phyloP scores from a whole-genome alignment of 805 yeast species.

The Myxozyma mucilagina region DNA sequence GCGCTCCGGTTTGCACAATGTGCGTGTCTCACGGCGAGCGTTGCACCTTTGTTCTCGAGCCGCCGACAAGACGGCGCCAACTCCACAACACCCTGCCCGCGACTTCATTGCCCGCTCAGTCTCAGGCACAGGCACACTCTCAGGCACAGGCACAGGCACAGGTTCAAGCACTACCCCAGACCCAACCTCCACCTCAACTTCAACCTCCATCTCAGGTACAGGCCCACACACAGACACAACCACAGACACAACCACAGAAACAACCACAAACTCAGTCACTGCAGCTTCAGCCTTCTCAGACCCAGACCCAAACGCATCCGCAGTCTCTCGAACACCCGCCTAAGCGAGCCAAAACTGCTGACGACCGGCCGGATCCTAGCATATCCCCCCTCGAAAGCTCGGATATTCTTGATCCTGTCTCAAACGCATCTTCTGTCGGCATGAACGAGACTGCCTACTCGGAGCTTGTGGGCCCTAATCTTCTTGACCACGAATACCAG shows the following conservation, averaged over 20 bases:
- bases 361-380: no score
- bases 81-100: neutral
- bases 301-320: no score
- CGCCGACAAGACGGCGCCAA: constrained; percentile 29
- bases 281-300: no score
- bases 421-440: constrained; percentile 32
- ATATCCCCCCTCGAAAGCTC: constrained; percentile 1
- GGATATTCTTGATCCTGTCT: constrained; percentile 23
- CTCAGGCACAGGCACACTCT: neutral
- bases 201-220: no score
- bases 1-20: constrained; percentile 36
- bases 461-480: constrained; percentile 32
- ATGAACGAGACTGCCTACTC: constrained; percentile 36
- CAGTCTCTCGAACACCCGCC: no score
- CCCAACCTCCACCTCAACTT: no score
- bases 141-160: neutral
- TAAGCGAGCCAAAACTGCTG: no score
- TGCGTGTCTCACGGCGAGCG: constrained; percentile 39
- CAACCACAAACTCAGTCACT: no score
- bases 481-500: constrained; percentile 30
- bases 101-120: neutral
- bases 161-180: no score
- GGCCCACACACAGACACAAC: no score
- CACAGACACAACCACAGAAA: no score
- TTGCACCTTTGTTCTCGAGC: constrained; percentile 40